These are phyloP conservation scores for Petunia axillaris DNA, from an alignment of 257 asterid species.

Conservation along the genomic window DNA sequence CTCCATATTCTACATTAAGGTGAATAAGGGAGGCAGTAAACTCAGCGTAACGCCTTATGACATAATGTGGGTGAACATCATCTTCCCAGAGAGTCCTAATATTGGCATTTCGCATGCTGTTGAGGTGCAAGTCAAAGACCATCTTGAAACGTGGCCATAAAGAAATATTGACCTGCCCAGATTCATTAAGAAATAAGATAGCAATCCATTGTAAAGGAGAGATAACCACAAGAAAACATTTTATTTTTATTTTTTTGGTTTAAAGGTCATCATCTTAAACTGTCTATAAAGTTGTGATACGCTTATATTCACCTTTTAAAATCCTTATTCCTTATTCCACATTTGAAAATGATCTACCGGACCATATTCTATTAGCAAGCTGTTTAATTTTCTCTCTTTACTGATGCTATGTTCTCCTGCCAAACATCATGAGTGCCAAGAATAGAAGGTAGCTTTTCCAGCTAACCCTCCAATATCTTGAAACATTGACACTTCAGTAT, in stretches of 20 bases:
- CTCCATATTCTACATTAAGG: slow-evolving; percentile 92
- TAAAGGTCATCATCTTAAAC: not conserved
- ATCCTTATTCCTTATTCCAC: slow-evolving; percentile 3
- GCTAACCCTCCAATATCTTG: not conserved
- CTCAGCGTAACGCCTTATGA: slow-evolving; percentile 98
- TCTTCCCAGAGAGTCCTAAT: slow-evolving; percentile 90
- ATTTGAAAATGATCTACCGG: not conserved
- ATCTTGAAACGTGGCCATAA: slow-evolving; percentile 99
- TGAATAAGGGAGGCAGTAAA: slow-evolving; percentile 93
- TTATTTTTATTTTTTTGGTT: slow-evolving; percentile 10
- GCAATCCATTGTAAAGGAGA: slow-evolving; percentile 7
- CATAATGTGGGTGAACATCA: slow-evolving; percentile 98
- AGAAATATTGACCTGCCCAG: slow-evolving; percentile 84
- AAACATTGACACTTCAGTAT: not conserved
- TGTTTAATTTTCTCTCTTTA: slow-evolving; percentile 2
- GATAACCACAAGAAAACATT: slow-evolving; percentile 1
- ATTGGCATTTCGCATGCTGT: slow-evolving; percentile 87
- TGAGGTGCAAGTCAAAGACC: slow-evolving; percentile 98
- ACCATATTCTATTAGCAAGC: slow-evolving; percentile 7
- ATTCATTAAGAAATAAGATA: slow-evolving; percentile 20
- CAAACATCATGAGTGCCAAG: slow-evolving; percentile 3
- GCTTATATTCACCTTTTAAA: not conserved
- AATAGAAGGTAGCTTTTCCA: not conserved
- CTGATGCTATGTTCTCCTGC: not conserved
- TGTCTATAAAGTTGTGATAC: not conserved